Conservation (phyloP, 2,329 filamentous ascomycete genomes). For the Fusarium coffeatum region DNA sequence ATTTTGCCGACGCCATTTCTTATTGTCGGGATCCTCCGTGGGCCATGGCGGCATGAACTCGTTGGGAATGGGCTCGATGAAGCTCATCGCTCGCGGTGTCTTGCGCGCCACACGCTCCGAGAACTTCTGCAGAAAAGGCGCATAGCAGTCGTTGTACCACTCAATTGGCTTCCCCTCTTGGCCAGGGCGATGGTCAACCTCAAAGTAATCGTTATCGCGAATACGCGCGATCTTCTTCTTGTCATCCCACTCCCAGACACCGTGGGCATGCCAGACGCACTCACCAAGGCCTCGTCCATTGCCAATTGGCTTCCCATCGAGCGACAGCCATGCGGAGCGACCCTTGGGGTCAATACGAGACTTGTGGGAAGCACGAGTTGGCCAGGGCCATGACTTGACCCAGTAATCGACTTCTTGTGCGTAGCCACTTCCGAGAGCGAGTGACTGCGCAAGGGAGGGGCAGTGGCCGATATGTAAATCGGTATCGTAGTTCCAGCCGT, state of each 20-base stretch:
- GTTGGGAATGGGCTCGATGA: slow-evolving; percentile 57
- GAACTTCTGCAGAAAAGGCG: slow-evolving; percentile 54
- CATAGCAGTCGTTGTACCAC: slow-evolving; percentile 58
- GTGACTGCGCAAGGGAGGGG: slow-evolving; percentile 53
- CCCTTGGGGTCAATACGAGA: slow-evolving; percentile 53
- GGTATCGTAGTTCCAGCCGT: slow-evolving; percentile 57
- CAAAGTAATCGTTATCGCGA: slow-evolving; percentile 51
- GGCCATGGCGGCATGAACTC: slow-evolving; percentile 56
- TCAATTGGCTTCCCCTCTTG: slow-evolving; percentile 51
- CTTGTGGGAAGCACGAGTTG: slow-evolving; percentile 52
- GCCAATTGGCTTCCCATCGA: slow-evolving; percentile 20
- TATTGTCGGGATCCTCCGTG: slow-evolving; percentile 20
- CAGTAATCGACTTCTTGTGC: slow-evolving; percentile 54
- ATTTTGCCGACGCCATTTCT: slow-evolving; percentile 25
- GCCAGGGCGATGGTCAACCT: slow-evolving; percentile 53
- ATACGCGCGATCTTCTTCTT: slow-evolving; percentile 46
- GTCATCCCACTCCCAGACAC: slow-evolving; percentile 53
- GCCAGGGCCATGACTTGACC: slow-evolving; percentile 57
- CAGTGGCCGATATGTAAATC: slow-evolving; percentile 57
- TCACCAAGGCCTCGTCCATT: slow-evolving; percentile 47
- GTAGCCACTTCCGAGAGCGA: slow-evolving; percentile 56
- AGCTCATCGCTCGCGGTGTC: slow-evolving; percentile 48
- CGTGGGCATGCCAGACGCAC: slow-evolving; percentile 56
- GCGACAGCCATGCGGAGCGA: slow-evolving; percentile 51
- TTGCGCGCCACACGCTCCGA: slow-evolving; percentile 50